phyloP scores from a whole-genome alignment of 345 rosid genomes.

The Euphorbia lathyris region DNA sequence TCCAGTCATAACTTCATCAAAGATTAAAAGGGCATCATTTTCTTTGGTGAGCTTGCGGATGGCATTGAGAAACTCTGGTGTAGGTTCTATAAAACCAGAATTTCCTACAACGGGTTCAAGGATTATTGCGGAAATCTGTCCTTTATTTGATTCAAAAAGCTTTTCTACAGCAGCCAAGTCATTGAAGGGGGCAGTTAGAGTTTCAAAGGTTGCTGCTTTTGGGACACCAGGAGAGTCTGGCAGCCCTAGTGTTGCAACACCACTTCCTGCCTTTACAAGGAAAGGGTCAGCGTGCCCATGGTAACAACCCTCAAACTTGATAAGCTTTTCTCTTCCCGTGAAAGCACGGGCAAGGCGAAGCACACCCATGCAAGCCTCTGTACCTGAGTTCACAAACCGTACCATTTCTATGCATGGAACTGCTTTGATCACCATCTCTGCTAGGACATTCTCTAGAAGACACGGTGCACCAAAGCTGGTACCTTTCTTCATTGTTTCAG shows the following conservation, averaged over 20 bases:
- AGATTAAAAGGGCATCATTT: constrained; percentile 63
- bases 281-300: constrained; percentile 97
- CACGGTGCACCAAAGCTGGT: constrained; percentile 99
- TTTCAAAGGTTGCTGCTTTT: constrained; percentile 70
- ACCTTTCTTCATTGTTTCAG: constrained; percentile 94
- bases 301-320: constrained; percentile 95
- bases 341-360: constrained; percentile 95
- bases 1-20: constrained; percentile 95
- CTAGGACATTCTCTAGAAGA: constrained; percentile 80
- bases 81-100: constrained; percentile 79
- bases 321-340: constrained; percentile 60
- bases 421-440: constrained; percentile 92
- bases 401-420: constrained; percentile 95
- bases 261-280: constrained; percentile 96
- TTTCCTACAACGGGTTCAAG: constrained; percentile 96
- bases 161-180: constrained; percentile 58
- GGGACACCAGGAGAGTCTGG: constrained; percentile 99
- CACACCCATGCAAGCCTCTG: constrained; percentile 97
- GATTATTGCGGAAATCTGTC: constrained; percentile 70
- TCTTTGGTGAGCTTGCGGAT: constrained; percentile 55
- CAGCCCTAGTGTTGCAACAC: constrained; percentile 87
- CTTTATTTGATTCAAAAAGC: constrained; percentile 58
- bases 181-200: constrained; percentile 75
- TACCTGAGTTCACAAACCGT: constrained; percentile 85
- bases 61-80: constrained; percentile 61